A percentile compares a stretch with the other conserved stretches of the same genome.
Evolutionary conservation across 164 flowering plant species (phyloP).

Genomic region (grape (Vitis vinifera)): ASM3070453v1 NC_081811.1:9821501-9822000

Average conservation of each 20-base stretch:
- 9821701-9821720: slow-evolving; percentile 67
- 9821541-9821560: slow-evolving; percentile 7
- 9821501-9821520: slow-evolving; percentile 15
- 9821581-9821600: slow-evolving; percentile 23
- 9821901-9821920: slow-evolving; percentile 67
- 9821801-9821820: slow-evolving; percentile 78
- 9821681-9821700: slow-evolving; percentile 62
- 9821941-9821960: background rate
- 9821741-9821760: slow-evolving; percentile 45
- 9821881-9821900: slow-evolving; percentile 75
- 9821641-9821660: slow-evolving; percentile 62
- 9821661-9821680: slow-evolving; percentile 75
- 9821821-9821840: slow-evolving; percentile 72
- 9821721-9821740: slow-evolving; percentile 62
- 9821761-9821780: slow-evolving; percentile 51
- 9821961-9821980: too few relatives aligned
- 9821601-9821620: slow-evolving; percentile 32
- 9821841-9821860: slow-evolving; percentile 75
- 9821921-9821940: slow-evolving; percentile 63
- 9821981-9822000: too few relatives aligned
- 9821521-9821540: background rate
- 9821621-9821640: slow-evolving; percentile 33
- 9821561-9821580: background rate
- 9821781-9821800: slow-evolving; percentile 42
- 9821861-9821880: slow-evolving; percentile 65